phyloP scores from a whole-genome alignment of 345 rosid species.

The Gossypium mustelinum region DNA sequence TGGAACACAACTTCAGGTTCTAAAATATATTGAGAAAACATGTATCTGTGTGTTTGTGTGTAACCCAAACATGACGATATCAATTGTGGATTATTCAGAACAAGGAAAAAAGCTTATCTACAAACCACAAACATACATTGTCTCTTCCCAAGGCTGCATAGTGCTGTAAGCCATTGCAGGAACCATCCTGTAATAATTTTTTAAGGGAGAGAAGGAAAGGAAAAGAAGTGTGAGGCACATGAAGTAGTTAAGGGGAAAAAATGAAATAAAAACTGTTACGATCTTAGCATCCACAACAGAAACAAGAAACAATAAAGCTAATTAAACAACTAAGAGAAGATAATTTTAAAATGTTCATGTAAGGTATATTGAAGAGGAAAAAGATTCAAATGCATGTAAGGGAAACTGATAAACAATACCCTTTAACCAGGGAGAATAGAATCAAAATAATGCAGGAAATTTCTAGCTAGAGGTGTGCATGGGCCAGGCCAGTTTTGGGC shows the following conservation, averaged over 20 bases:
- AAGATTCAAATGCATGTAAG: slow-evolving; percentile 5
- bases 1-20: neutral
- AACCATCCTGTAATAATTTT: slow-evolving; percentile 66
- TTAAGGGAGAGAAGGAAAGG: neutral
- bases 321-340: neutral
- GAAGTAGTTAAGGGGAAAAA: neutral
- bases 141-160: slow-evolving; percentile 98
- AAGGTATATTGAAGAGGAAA: neutral
- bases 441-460: neutral
- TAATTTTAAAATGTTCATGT: neutral
- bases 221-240: neutral
- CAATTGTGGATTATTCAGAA: neutral
- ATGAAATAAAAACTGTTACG: neutral
- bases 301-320: neutral
- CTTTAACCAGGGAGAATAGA: neutral
- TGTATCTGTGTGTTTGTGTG: too few relatives aligned
- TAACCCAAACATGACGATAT: neutral
- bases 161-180: slow-evolving; percentile 97
- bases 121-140: slow-evolving; percentile 50
- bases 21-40: neutral
- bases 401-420: neutral
- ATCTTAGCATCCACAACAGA: too few relatives aligned
- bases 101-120: neutral
- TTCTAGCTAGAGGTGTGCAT: too few relatives aligned
- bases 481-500: too few relatives aligned